Conservation (phyloP, 2,329 filamentous ascomycete species). For the Triangularia verruculosa region DNA sequence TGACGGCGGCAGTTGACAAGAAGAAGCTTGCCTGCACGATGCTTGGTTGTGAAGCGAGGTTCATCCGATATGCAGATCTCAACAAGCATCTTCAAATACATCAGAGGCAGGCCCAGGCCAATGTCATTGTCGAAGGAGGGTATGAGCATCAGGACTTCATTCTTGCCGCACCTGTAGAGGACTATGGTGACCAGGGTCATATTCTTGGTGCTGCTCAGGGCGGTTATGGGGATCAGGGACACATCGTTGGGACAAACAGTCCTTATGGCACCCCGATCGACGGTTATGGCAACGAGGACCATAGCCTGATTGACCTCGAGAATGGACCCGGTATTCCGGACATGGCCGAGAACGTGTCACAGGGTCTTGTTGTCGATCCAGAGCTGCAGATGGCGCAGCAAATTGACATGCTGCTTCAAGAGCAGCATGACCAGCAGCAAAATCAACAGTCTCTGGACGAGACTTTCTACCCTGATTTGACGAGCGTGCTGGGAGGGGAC, state of each 20-base stretch:
- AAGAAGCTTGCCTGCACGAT: conserved; percentile 44
- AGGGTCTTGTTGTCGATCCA: neutral
- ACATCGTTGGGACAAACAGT: neutral
- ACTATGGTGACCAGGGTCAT: neutral
- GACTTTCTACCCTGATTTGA: neutral
- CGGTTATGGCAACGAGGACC: neutral
- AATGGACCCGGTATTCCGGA: neutral
- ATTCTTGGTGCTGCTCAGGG: neutral
- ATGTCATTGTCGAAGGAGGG: neutral
- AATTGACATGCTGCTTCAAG: neutral
- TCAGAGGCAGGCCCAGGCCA: conserved; percentile 14
- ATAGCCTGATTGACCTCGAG: neutral
- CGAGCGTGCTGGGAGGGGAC: neutral
- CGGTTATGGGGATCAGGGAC: neutral
- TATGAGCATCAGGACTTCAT: neutral
- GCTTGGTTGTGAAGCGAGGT: conserved; percentile 43
- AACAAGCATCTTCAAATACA: conserved; percentile 43
- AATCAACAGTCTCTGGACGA: neutral
- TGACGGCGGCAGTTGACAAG: conserved; percentile 38
- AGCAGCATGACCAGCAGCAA: neutral
- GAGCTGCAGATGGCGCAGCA: neutral
- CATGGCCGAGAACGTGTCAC: neutral
- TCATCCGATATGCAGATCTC: conserved; percentile 51
- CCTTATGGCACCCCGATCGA: neutral
- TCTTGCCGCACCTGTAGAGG: neutral